A percentile compares a stretch with the other conserved stretches of the same genome.
Evolutionary conservation across 2,329 filamentous ascomycete species (phyloP).

Genomic region (Colletotrichum trifolii): DNA sequence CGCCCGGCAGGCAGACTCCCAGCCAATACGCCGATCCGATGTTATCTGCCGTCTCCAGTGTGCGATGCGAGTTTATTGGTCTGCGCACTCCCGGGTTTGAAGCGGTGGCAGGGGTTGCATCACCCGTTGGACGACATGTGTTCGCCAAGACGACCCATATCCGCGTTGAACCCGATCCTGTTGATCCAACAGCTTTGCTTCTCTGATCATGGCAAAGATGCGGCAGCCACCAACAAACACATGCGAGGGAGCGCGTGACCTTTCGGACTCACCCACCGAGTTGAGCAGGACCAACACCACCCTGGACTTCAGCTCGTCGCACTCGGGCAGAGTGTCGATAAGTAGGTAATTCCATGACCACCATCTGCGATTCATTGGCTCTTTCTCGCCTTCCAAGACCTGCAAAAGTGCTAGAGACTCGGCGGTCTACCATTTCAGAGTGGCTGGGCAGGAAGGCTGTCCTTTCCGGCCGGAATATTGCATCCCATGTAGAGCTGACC

Average conservation of each 20-base stretch:
- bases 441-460: background rate
- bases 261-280: background rate
- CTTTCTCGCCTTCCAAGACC: background rate
- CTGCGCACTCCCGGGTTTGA: background rate
- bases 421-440: background rate
- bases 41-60: slow-evolving; percentile 8
- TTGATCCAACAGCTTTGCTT: slow-evolving; percentile 1
- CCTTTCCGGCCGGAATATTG: too few species aligned
- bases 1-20: background rate
- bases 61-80: background rate
- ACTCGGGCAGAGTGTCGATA: too few species aligned
- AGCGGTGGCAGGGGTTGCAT: background rate
- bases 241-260: slow-evolving; percentile 3
- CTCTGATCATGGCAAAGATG: slow-evolving; percentile 13
- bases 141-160: slow-evolving; percentile 13
- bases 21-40: slow-evolving; percentile 13
- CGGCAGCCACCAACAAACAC: background rate
- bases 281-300: background rate
- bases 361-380: background rate
- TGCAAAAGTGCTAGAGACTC: slow-evolving; percentile 17
- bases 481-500: background rate
- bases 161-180: background rate
- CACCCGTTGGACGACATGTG: background rate
- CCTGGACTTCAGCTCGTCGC: slow-evolving; percentile 3
- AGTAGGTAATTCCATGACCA: background rate